These are phyloP conservation scores for Saccharomyces hybrid DNA, from an alignment of 1,139 yeast species.

Conservation along the genomic window DNA sequence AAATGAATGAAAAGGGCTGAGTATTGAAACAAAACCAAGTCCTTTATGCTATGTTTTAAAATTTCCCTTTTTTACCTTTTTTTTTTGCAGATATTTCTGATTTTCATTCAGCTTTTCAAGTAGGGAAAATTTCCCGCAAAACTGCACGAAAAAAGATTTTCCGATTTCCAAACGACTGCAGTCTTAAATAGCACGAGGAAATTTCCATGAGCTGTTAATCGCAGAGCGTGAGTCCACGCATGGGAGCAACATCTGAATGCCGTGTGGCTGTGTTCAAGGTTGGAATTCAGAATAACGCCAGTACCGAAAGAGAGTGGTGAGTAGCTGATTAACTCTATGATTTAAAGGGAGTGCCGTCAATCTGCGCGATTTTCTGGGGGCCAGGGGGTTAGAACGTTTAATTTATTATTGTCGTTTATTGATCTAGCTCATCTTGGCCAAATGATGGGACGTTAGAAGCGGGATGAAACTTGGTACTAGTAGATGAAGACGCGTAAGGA, in stretches of 20 bases:
- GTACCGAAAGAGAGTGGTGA: background rate
- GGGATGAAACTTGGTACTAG: background rate
- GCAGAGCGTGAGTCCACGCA: background rate
- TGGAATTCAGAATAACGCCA: background rate
- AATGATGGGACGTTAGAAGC: slow-evolving; percentile 23
- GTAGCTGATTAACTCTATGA: background rate
- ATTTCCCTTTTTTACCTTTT: background rate
- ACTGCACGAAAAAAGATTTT: slow-evolving; percentile 3
- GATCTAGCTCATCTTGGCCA: slow-evolving; percentile 28
- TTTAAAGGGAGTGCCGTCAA: background rate
- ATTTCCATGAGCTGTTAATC: background rate
- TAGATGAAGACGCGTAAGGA: background rate
- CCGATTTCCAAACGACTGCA: background rate
- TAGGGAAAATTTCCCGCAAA: slow-evolving; percentile 1
- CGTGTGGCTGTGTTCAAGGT: background rate
- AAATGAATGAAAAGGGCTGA: background rate
- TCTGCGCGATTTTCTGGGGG: background rate
- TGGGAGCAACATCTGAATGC: background rate
- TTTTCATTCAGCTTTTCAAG: background rate
- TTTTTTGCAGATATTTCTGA: background rate
- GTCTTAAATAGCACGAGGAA: background rate
- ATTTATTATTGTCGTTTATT: slow-evolving; percentile 3
- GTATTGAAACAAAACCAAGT: background rate
- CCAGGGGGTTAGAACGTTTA: background rate
- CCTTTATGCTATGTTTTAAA: background rate